A percentile compares a stretch with the other conserved stretches of the same genome.
phyloP scores from a whole-genome alignment of 192 early-diverging fungal species.

The Coemansia sp. region DNA sequence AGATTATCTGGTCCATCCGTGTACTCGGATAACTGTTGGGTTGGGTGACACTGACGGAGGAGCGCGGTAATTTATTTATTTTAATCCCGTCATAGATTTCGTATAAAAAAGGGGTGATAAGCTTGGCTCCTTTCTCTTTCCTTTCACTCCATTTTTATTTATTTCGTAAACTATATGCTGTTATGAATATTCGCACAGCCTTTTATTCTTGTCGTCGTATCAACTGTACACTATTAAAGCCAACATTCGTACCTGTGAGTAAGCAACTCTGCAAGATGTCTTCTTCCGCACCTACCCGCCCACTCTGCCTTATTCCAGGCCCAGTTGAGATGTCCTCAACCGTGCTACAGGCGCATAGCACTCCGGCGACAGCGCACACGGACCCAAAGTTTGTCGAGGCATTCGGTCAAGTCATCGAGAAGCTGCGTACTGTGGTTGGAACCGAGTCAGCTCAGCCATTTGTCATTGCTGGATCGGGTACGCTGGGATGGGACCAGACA shows the following conservation, averaged over 20 bases:
- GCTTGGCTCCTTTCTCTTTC: neutral
- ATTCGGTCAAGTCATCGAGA: conserved; percentile 87
- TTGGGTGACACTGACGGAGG: too few species aligned
- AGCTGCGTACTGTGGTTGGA: conserved; percentile 77
- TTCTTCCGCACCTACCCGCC: conserved; percentile 46
- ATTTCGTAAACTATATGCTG: neutral
- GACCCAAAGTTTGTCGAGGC: conserved; percentile 85
- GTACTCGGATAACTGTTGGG: too few species aligned
- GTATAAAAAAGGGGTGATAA: too few species aligned
- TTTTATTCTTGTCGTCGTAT: neutral
- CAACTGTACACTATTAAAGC: conserved; percentile 10
- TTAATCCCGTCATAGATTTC: too few species aligned
- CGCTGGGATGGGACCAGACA: conserved; percentile 97
- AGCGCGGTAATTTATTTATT: too few species aligned
- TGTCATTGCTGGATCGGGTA: conserved; percentile 94
- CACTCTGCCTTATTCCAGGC: conserved; percentile 96
- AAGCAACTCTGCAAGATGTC: conserved; percentile 10
- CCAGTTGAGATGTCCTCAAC: conserved; percentile 93
- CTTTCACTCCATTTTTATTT: neutral
- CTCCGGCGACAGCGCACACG: conserved; percentile 91
- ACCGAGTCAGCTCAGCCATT: conserved; percentile 89
- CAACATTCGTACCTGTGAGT: neutral
- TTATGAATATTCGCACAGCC: conserved; percentile 13
- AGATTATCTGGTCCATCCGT: too few species aligned
- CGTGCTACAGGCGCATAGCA: conserved; percentile 83